phyloP scores from a whole-genome alignment of 768 basidiomycete genomes.

The Leccinum pellstonianum region DNA sequence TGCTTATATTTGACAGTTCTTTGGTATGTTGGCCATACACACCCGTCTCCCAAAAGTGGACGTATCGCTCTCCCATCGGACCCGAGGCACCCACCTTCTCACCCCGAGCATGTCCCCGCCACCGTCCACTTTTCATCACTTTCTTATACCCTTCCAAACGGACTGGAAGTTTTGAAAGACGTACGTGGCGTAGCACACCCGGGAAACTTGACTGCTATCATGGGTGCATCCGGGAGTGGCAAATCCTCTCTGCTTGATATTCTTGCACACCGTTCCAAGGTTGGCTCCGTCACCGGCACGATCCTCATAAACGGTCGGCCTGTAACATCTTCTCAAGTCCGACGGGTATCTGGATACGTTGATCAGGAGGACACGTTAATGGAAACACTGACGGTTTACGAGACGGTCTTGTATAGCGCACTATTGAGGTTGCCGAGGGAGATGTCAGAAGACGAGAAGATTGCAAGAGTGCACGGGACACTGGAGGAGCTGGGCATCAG shows the following conservation, averaged over 20 bases:
- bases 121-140: constrained; percentile 87
- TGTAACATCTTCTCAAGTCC: constrained; percentile 73
- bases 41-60: constrained; percentile 44
- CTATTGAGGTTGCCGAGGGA: constrained; percentile 86
- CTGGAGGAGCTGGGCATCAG: constrained; percentile 95
- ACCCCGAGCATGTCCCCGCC: constrained; percentile 86
- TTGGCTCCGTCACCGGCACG: constrained; percentile 68
- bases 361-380: constrained; percentile 99
- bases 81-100: constrained; percentile 56
- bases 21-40: constrained; percentile 88
- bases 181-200: constrained; percentile 84
- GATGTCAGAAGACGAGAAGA: constrained; percentile 96
- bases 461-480: constrained; percentile 90
- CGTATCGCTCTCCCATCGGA: constrained; percentile 87
- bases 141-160: constrained; percentile 67
- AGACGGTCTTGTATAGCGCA: constrained; percentile 94
- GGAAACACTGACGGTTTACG: constrained; percentile 96
- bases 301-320: constrained; percentile 85
- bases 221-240: constrained; percentile 96
- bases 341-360: constrained; percentile 88
- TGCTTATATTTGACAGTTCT: constrained; percentile 48
- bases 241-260: constrained; percentile 97
- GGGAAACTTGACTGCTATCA: constrained; percentile 91
- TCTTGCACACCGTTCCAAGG: constrained; percentile 86
- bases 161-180: constrained; percentile 68